Evolutionary conservation across 1,284 basidiomycete genomes (phyloP), one percentile per base, ranked within the genome.

Genomic region (Mycosarcoma maydis): DNA sequence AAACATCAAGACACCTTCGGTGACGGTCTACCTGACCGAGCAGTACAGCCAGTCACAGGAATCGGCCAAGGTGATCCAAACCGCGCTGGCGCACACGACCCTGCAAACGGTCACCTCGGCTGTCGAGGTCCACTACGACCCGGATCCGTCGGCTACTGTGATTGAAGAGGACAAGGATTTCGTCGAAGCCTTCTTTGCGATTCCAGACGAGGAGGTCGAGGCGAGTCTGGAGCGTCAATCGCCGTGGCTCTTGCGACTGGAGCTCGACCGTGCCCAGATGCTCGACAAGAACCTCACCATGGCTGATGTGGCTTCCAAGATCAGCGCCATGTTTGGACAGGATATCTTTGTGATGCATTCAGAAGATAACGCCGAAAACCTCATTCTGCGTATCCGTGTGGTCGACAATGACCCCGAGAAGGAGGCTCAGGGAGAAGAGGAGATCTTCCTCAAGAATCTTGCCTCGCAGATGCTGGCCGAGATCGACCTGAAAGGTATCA

Each of bases 261-360:
- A 96, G 81, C 88, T 99, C 39, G 95, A 98, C 82, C 92, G 95
- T 76, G 90, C 92, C 3, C 94, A 96, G 85, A 97, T 99, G 90
- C 90, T 98, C 71, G 95, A 98, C 85, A 90, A 94, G 79, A 94
- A 94, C 80, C 86, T 97, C 73, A 92, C 90, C 14, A 98, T 98
- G 93, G 87, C 91, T 42, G 92, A 94, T 73, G 94, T 99, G 43
- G 94, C 95, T 7, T 90, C 91, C 69, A 90, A 91, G 52, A 97
- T 99, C 66, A 90, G 91, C 26, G 91, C 94, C 82, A 94, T 89
- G 75, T 98, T 98, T 85, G 93, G 95, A 80, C 90, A 92, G 14
- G 96, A 98, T 81, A 86, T 98, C 37, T 98, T 97, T 83, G 94
- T 98, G 81, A 97, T 98, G 79, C 97, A 93, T 89, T 95, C 92